Evolutionary conservation across 345 rosid species (phyloP).

Genomic region (Erucastrum elatum): DNA sequence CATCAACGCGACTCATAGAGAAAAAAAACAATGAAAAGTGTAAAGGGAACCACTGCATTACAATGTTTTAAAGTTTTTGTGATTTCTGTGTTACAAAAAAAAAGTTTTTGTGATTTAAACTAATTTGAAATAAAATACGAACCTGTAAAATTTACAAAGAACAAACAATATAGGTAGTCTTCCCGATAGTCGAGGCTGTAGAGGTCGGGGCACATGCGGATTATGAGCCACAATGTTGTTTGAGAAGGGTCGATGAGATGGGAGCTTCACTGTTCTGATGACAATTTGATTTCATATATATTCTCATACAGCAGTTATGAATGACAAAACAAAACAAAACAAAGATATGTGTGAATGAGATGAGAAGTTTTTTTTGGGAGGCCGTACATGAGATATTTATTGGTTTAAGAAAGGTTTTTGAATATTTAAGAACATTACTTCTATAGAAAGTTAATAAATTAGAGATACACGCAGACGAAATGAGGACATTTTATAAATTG

Average conservation of each 20-base stretch:
- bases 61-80: not conserved
- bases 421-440: not conserved
- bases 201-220: not conserved
- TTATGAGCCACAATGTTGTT: constrained; percentile 4
- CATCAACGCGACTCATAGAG: not conserved
- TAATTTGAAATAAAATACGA: not conserved
- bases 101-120: not conserved
- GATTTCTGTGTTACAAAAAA: no score
- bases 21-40: not conserved
- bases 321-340: not conserved
- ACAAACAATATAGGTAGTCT: not conserved
- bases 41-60: not conserved
- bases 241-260: not conserved
- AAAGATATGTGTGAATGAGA: not conserved
- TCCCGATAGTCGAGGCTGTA: not conserved
- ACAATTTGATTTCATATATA: not conserved
- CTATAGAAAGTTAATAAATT: not conserved
- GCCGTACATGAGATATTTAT: not conserved
- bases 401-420: not conserved
- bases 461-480: not conserved
- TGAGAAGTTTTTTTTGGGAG: not conserved
- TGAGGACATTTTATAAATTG: not conserved
- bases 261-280: not conserved
- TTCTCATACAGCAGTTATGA: not conserved
- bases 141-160: constrained; percentile 12